phyloP scores from a whole-genome alignment of 2,329 filamentous ascomycete species.

The Talaromyces sp. region DNA sequence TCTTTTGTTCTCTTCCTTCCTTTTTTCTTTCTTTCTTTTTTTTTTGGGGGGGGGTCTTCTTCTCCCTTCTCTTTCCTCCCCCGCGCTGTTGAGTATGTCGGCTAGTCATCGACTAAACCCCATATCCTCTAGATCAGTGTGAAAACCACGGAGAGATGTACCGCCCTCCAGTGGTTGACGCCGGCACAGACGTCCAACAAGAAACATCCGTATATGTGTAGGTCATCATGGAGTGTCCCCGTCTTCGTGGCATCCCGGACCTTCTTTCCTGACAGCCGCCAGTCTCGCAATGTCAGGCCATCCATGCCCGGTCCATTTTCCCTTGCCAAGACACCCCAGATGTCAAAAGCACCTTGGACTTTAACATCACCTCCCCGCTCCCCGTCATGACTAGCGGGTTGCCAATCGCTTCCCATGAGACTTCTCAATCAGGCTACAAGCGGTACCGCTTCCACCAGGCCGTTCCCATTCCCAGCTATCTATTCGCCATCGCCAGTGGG shows the following conservation, averaged over 20 bases:
- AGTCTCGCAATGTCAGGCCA: conserved; percentile 94
- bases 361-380: conserved; percentile 81
- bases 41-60: too few relatives aligned
- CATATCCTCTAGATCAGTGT: conserved; percentile 68
- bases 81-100: too few relatives aligned
- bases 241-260: not conserved
- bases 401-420: conserved; percentile 54
- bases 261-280: not conserved
- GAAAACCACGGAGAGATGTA: conserved; percentile 83
- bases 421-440: conserved; percentile 58
- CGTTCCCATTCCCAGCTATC: conserved; percentile 89
- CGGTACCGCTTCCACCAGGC: conserved; percentile 86
- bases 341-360: conserved; percentile 92
- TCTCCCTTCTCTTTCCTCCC: too few relatives aligned
- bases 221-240: conserved; percentile 21
- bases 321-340: conserved; percentile 98
- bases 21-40: too few relatives aligned
- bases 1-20: too few relatives aligned
- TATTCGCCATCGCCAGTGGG: conserved; percentile 83
- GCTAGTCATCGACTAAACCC: too few relatives aligned
- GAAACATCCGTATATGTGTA: conserved; percentile 91
- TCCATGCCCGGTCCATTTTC: conserved; percentile 90
- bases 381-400: conserved; percentile 93
- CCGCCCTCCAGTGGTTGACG: conserved; percentile 92
- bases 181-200: conserved; percentile 93